A percentile compares a stretch with the other conserved stretches of the same genome.
Evolutionary conservation across 108 stramenopile genomes (phyloP).

Genomic region (Skeletonema marinoi): DNA sequence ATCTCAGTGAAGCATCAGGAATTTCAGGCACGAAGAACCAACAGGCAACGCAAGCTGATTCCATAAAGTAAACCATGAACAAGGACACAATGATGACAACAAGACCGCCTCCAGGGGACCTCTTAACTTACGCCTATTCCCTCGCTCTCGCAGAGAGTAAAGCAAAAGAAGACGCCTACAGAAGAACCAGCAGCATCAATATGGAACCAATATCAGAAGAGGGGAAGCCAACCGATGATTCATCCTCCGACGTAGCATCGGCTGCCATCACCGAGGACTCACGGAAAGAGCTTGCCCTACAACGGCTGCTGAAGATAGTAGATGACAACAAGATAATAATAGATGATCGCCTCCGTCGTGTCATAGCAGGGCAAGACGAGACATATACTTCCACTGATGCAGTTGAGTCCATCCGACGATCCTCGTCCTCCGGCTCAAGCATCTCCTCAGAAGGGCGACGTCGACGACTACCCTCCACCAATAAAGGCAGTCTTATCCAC

Average conservation of each 20-base stretch:
- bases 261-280: not conserved
- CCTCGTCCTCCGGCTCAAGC: not conserved
- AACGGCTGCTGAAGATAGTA: not conserved
- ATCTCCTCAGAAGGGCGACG: not conserved
- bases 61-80: not conserved
- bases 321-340: not conserved
- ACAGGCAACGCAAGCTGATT: too few relatives aligned
- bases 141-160: not conserved
- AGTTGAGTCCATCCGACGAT: not conserved
- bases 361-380: not conserved
- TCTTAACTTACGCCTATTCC: not conserved
- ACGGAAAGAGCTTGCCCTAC: not conserved
- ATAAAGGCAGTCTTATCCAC: not conserved
- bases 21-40: too few relatives aligned
- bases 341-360: not conserved
- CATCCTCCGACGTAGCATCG: not conserved
- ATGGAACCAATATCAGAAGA: slow-evolving; percentile 1
- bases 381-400: not conserved
- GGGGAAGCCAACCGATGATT: not conserved
- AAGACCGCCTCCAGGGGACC: not conserved
- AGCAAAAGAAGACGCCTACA: not conserved
- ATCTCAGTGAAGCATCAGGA: too few relatives aligned
- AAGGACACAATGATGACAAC: not conserved
- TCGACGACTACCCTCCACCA: not conserved
- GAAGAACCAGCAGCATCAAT: not conserved